Evolutionary conservation across 2,329 filamentous ascomycete genomes (phyloP).

Genomic region (Calonectria pteridis): DNA sequence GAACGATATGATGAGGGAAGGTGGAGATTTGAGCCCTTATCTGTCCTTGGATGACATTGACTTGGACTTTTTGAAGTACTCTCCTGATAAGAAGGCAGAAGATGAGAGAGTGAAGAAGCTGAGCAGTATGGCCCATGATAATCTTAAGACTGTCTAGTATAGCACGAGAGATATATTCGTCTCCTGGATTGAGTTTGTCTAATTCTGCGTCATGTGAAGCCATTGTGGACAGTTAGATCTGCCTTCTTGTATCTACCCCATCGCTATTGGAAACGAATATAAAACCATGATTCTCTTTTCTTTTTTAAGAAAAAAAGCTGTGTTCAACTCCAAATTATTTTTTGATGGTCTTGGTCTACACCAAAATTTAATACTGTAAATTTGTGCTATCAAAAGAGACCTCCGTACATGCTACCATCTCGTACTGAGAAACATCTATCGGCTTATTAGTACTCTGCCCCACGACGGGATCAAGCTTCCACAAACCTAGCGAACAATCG

Average conservation of each 20-base stretch:
- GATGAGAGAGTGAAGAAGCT: background rate
- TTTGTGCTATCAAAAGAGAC: background rate
- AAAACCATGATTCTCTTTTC: no score
- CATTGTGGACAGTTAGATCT: background rate
- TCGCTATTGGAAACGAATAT: background rate
- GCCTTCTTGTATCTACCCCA: background rate
- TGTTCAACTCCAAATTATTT: background rate
- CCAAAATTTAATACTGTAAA: background rate
- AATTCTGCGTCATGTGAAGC: background rate
- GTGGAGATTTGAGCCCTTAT: conserved; percentile 12
- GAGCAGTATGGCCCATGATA: background rate
- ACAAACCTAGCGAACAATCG: conserved; percentile 14
- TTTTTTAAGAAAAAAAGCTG: no score
- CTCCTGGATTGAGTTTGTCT: background rate
- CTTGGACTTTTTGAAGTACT: background rate
- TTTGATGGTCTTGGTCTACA: fast-evolving
- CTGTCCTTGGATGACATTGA: background rate
- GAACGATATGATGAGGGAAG: background rate
- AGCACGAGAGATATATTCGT: background rate
- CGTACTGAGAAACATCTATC: conserved; percentile 4
- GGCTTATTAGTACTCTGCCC: background rate
- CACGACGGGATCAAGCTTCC: background rate
- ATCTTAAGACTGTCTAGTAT: background rate
- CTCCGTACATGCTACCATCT: background rate
- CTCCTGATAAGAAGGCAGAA: conserved; percentile 5